Evolutionary conservation across 2,329 filamentous ascomycete genomes (phyloP), one percentile per base, ranked within the genome.

Genomic region (Fusarium scirpi): DNA sequence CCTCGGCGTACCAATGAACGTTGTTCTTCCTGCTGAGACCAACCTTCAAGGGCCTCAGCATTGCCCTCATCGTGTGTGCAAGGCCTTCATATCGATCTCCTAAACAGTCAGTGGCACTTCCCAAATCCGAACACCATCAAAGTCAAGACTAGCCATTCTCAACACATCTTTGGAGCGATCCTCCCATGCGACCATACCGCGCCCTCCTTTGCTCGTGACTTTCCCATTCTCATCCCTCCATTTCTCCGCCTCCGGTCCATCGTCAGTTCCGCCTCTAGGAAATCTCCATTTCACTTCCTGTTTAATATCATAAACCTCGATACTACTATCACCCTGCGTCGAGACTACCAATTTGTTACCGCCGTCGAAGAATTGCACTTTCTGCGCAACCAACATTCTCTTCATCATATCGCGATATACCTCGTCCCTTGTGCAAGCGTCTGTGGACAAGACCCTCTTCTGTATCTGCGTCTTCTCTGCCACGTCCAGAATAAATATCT

Each of bases 181-280:
- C 20, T 70, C 67, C 67, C 63, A 67, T 7, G 24, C 58, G 8
- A 70, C 5, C 62, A 70, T 70, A 11, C 30, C 44, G n/a, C 25
- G 13, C 1, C 67, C 48, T 2, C 22, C 40, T 18, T 30, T 15
- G 8, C 62, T 70, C 3, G 67, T 67, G 2, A 56, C 47, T 41
- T 70, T 69, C 1, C 67, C 67, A 43, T 53, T 20, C 13, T 49
- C 48, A 30, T 70, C 24, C 22, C 67, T 58, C 67, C 67, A 70
- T 25, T 49, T 58, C 7, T 27, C 48, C 30, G 48, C 25, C 3
- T 53, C 43, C 5, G 48, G 34, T 2, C 45, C 53, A 20, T 56
- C 62, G 18, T 67, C 67, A 8, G 62, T 70, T 3, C 67, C 67
- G 3, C 67, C 67, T 48, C 67, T 52, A 4, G 52, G 29, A 47